A percentile compares a stretch with the other conserved stretches of the same genome.
phyloP scores from a whole-genome alignment of 495 filamentous ascomycete species.

The Aspergillus sclerotiicarbonarius region DNA sequence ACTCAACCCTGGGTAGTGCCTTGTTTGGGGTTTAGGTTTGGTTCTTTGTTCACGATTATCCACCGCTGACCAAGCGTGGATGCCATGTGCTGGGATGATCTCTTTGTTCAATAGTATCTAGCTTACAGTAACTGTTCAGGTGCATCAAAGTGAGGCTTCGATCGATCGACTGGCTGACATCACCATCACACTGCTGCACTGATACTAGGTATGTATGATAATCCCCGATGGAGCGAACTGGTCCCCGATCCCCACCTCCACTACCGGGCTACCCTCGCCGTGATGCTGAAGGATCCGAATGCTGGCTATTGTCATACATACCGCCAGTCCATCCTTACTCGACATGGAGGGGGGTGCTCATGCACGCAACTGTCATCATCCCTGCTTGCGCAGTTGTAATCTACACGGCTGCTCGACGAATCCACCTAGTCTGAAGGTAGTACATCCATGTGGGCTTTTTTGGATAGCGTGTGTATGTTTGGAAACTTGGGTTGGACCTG shows the following conservation, averaged over 20 bases:
- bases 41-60: neutral
- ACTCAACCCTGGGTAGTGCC: too few relatives aligned
- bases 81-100: neutral
- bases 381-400: neutral
- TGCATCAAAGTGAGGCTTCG: neutral
- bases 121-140: too few relatives aligned
- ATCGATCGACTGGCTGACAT: neutral
- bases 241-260: neutral
- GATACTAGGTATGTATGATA: neutral
- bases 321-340: too few relatives aligned
- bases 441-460: too few relatives aligned
- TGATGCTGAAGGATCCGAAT: neutral
- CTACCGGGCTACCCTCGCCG: neutral
- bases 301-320: neutral
- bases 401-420: neutral
- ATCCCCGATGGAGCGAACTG: neutral
- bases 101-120: neutral
- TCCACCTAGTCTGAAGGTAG: too few relatives aligned
- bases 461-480: too few relatives aligned
- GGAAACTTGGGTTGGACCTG: too few relatives aligned
- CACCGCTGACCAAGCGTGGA: neutral
- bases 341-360: neutral
- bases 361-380: neutral
- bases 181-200: neutral
- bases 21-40: neutral